These are phyloP conservation scores for Pulicaria dysenterica DNA, from an alignment of 129 eudicot species.

Conservation along the genomic window DNA sequence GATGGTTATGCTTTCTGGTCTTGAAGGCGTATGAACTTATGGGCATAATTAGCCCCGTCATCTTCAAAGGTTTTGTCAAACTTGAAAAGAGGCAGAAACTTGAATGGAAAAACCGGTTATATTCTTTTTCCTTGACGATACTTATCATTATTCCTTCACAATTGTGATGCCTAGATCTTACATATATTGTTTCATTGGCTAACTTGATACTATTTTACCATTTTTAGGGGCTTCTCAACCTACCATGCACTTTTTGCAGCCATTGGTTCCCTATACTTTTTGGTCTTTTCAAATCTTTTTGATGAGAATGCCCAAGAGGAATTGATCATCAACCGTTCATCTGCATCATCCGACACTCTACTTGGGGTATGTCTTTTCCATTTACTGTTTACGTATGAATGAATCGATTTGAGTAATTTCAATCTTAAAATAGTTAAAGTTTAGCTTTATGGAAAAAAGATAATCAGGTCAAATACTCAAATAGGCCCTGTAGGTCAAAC, in stretches of 20 bases:
- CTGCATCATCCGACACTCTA: slow-evolving; percentile 52
- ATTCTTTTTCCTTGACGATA: slow-evolving; percentile 2
- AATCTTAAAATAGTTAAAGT: background rate
- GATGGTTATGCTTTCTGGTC: slow-evolving; percentile 22
- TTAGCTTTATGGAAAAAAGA: background rate
- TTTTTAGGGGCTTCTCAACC: slow-evolving; percentile 78
- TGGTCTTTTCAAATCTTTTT: slow-evolving; percentile 57
- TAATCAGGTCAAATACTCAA: background rate
- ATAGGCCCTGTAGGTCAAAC: background rate
- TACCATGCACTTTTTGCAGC: slow-evolving; percentile 82
- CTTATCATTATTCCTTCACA: background rate
- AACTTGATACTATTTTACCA: slow-evolving; percentile 8
- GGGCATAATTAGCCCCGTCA: slow-evolving; percentile 48
- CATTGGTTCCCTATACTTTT: slow-evolving; percentile 61
- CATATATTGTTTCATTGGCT: slow-evolving; percentile 2
- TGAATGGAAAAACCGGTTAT: slow-evolving; percentile 83
- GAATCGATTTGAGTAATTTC: background rate
- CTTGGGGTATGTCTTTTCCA: slow-evolving; percentile 56
- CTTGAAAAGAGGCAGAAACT: slow-evolving; percentile 52
- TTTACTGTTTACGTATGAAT: background rate
- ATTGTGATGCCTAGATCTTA: slow-evolving; percentile 4
- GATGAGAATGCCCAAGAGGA: slow-evolving; percentile 38
- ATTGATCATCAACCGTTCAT: slow-evolving; percentile 52
- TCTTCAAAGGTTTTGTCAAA: slow-evolving; percentile 57
- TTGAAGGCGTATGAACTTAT: slow-evolving; percentile 80